Base-by-base conservation (phyloP, 176 grass and related monocot species). In the Otatea glauca region DNA sequence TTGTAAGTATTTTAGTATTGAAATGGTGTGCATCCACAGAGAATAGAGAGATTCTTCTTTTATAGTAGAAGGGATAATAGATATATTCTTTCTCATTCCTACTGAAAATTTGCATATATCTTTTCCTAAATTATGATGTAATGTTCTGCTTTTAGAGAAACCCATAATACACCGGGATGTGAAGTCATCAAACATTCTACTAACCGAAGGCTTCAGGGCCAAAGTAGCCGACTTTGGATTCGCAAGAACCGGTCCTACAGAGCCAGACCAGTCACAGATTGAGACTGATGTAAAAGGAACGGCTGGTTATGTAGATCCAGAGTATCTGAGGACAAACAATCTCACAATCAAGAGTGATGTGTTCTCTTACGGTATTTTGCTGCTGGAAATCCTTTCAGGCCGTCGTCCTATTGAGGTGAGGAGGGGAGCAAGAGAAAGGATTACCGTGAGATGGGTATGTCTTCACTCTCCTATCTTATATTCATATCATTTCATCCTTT, bases 181-280 rank as follows among this genome's bases (percentile, higher is more conserved):
- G 38, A 96, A 94, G 90, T 92, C 96, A 39, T 94, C 91, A 45
- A 99, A 96, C 71, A 99, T 99, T 87, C 80, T 99, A 73, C 88
- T 99, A 42, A 99, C 81, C 13, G 88, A 96, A 78, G 75, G 85
- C 61, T 90, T 96, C n/a, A 87, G 81, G 83, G 96, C 93, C 74
- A 99, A 99, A 88, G 96, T 99, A 61, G 86, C 91, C 18, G 96
- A 99, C 78, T 99, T 99, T n/a, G 96, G 96, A 45, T 94, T 99
- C 65, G 96, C 96, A 75, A 92, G 88, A 90, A 88, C 84, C 34
- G 96, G 96, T 77, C 82, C 96, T 68, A 84, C 86, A 29, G 92
- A 99, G 17, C 90, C 85, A 76, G 95, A 82, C 7, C 93, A 99
- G 84, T 96, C 91, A 79, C 93, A 92, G 73, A 90, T 99, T 74